These are phyloP conservation scores for Fusarium lateritium DNA, from an alignment of 2,329 filamentous ascomycete species.

Conservation along the genomic window DNA sequence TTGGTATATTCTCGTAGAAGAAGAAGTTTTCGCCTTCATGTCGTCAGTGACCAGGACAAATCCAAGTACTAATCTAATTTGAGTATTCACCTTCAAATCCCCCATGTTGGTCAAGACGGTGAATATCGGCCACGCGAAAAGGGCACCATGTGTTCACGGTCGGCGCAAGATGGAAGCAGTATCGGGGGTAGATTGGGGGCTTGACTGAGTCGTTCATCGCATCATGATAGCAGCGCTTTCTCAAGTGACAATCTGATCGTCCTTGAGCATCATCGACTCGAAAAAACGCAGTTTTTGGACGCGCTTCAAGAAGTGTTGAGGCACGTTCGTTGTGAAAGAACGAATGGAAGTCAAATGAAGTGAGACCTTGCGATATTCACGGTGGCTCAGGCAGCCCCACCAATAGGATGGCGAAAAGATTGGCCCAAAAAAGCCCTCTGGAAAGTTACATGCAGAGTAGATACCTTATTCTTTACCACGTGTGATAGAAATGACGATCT, in stretches of 20 bases:
- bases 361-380: conserved; percentile 22
- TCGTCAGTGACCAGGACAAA: conserved; percentile 16
- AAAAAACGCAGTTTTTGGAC: not conserved
- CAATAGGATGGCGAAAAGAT: not conserved
- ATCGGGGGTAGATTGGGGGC: conserved; percentile 69
- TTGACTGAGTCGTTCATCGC: conserved; percentile 64
- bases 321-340: conserved; percentile 6
- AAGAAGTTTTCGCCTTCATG: conserved; percentile 66
- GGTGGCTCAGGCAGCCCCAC: conserved; percentile 21
- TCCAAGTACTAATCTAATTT: too few relatives aligned
- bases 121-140: conserved; percentile 66
- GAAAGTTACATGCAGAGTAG: too few relatives aligned
- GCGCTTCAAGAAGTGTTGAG: conserved; percentile 10
- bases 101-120: conserved; percentile 61
- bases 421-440: not conserved
- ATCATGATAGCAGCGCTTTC: conserved; percentile 52
- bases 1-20: conserved; percentile 81
- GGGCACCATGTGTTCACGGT: conserved; percentile 74
- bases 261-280: conserved; percentile 16
- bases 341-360: conserved; percentile 11
- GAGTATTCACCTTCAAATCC: conserved; percentile 67
- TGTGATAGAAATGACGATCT: too few relatives aligned
- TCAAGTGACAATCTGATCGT: conserved; percentile 17
- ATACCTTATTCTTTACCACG: too few relatives aligned
- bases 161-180: conserved; percentile 74